Percentiles rank a stretch among this genome's conserved stretches.
These are phyloP conservation scores for Heteromeles arbutifolia DNA, from an alignment of 306 rosid genomes.

Conservation along the genomic window DNA sequence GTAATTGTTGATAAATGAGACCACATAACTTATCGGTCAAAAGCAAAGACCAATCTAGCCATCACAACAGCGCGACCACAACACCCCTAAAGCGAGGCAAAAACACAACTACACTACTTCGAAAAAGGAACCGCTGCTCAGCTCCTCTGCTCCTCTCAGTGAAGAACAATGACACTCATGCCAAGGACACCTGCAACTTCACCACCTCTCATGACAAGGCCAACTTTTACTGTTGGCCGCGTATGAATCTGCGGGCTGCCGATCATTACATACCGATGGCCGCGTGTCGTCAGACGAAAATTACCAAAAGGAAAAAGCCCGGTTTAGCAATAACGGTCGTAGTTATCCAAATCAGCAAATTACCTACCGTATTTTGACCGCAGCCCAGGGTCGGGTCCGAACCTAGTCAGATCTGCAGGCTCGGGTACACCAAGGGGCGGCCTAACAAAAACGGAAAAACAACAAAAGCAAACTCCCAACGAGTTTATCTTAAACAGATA, in stretches of 20 bases:
- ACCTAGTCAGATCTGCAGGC: constrained; percentile 3
- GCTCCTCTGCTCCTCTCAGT: no score
- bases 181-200: no score
- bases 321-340: no score
- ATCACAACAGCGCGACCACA: no score
- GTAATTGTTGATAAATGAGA: no score
- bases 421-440: background rate
- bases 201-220: no score
- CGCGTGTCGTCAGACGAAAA: constrained; percentile 13
- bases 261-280: background rate
- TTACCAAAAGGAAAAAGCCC: background rate
- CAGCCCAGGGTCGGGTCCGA: constrained; percentile 20
- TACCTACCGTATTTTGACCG: background rate
- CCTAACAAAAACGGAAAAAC: background rate
- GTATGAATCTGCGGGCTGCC: constrained; percentile 6
- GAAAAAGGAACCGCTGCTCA: no score
- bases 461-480: background rate
- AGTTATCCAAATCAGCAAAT: background rate
- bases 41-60: no score
- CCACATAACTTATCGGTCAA: accelerated
- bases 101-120: no score
- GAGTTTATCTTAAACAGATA: background rate
- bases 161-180: no score
- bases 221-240: constrained; percentile 33
- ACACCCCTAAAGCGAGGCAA: no score